Percentiles rank a stretch among this genome's conserved stretches.
Evolutionary conservation across 176 grass and related monocot species (phyloP).

Genomic region (Juncus effusus): DNA sequence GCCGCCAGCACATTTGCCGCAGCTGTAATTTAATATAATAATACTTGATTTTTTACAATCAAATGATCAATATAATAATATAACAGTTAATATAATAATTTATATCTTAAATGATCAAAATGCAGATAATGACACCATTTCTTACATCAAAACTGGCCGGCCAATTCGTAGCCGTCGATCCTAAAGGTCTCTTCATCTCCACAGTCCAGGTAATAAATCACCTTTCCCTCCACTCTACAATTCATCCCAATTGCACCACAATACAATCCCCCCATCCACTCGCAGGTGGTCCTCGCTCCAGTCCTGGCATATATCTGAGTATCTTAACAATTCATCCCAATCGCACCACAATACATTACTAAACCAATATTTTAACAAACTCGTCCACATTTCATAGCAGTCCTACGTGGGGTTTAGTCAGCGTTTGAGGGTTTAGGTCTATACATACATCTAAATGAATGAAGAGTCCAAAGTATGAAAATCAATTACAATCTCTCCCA

Average conservation of each 20-base stretch:
- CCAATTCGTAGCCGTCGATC: slow-evolving; percentile 87
- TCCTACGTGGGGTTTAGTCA: too few relatives aligned
- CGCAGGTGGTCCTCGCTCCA: neutral
- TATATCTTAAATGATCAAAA: slow-evolving; percentile 1
- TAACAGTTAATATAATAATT: too few relatives aligned
- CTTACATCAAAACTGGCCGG: slow-evolving; percentile 85
- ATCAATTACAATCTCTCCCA: too few relatives aligned
- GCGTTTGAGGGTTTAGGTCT: too few relatives aligned
- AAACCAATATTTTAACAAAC: slow-evolving; percentile 69
- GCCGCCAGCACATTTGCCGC: slow-evolving; percentile 79
- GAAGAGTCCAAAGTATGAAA: too few relatives aligned
- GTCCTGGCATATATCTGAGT: slow-evolving; percentile 71
- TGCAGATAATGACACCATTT: slow-evolving; percentile 87
- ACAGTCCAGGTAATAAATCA: slow-evolving; percentile 64
- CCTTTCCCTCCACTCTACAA: too few relatives aligned
- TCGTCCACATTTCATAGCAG: slow-evolving; percentile 33
- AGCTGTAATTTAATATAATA: slow-evolving; percentile 41
- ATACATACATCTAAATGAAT: too few relatives aligned
- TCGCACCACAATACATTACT: slow-evolving; percentile 78
- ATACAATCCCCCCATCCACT: too few relatives aligned
- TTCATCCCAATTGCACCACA: too few relatives aligned
- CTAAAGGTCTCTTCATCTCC: slow-evolving; percentile 70
- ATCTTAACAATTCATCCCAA: too few relatives aligned
- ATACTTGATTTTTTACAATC: too few relatives aligned
- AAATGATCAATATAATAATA: too few relatives aligned